Evolutionary conservation across 495 filamentous ascomycete genomes (phyloP), one percentile per base, ranked within the genome.

Genomic region (Tirmania nivea): DNA sequence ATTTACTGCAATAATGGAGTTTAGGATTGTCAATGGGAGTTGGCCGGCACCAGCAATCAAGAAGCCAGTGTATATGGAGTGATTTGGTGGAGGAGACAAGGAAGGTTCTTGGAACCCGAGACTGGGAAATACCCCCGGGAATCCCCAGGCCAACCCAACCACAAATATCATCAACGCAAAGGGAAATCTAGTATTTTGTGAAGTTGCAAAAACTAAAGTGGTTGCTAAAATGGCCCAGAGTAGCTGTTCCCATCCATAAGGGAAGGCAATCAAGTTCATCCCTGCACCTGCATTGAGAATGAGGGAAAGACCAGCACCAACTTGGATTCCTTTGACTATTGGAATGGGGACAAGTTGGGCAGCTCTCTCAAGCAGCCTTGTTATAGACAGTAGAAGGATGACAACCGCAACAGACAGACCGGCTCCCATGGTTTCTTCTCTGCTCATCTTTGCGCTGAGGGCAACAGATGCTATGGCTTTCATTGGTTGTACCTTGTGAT

Each of bases 301-400:
- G 11, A 96, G 73, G 11, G 78, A 80, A 21, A 96, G 68, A 0
- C 86, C 89, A 3, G 89, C 87, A 21, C 88, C 89, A 49, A 94
- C 77, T 67, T 96, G 89, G 60, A 96, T 94, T 10, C 89, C 89
- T 63, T 90, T 93, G 53, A 96, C 76, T 4, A 96, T 78, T 4
- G 86, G 84, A 16, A 84, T 74, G 1, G 89, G 89, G 21, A 93
- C 81, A 8, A 75, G 70, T n/a, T 69, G 63, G 8, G 78, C 74
- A 54, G 83, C 78, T 73, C 78, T 81, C 49, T 68, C 69, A 8
- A 94, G 68, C 10, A 87, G 66, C 11, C 88, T 81, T 0, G 85
- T 92, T 3, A 80, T 55, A 59, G 81, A 85, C 59, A 93, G 77
- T 12, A 92, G 39, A 37, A 87, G 72, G 34, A 96, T 75, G 52